Base-by-base conservation (phyloP, 1,284 basidiomycete species). In the Pulchroboletus neoregius region DNA sequence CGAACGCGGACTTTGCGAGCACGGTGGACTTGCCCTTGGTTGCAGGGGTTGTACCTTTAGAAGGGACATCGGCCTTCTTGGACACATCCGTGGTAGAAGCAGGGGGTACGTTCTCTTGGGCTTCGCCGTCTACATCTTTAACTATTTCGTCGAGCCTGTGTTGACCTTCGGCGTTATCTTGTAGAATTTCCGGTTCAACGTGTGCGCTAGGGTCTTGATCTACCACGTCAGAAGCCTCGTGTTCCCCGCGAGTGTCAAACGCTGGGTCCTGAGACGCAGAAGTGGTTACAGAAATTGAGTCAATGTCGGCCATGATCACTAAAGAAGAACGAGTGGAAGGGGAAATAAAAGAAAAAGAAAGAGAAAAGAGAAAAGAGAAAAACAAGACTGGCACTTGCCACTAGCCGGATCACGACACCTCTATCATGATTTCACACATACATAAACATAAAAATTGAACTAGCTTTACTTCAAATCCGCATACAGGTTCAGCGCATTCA, bases 401-500 rank as follows among this genome's bases (percentile, higher is more conserved):
- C 44, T 40, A 45, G 43, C 43, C 43, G 42, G 32, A 31, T 42
- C 43, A 43, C 49, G 58, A 56, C 43, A 56, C 15, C 11, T n/a
- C 32, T 43, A 45, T 45, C n/a, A 49, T 48, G 11, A 28, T 40
- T 13, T 46, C 28, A 58, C 53, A 59, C 39, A 48, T 48, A 43
- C 44, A 60, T 52, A 51, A 61, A 59, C 48, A 51, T 15, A 37
- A 24, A 49, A 60, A 51, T 6, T n/a, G 12, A 49, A 45, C 41
- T 46, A 50, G 26, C 27, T n/a, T 16, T 60, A 75, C 44, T 61
- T 55, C 44, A 74, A 55, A 36, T 69, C 65, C 15, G 83, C 79
- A 58, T 81, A 80, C 57, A 91, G 55, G 62, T 91, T 91, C 56
- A 91, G 68, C 3, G 78, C 86, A 51, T 84, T 79, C 53, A 91